Conservation (phyloP, 352 stramenopile genomes). For the Thalassiosira ordinaria region DNA sequence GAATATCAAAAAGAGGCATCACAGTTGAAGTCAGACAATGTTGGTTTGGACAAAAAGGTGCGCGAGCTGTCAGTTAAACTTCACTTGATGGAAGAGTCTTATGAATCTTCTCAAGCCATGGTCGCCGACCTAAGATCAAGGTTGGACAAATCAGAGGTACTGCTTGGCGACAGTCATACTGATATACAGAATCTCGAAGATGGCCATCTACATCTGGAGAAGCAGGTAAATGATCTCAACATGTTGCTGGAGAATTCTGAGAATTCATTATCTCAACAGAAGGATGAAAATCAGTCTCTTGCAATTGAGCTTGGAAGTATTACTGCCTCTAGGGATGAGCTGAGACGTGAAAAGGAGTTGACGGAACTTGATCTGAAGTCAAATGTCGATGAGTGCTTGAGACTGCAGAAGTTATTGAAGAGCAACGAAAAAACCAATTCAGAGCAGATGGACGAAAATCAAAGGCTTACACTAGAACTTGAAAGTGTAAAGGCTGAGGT, state of each 20-base stretch:
- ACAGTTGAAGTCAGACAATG: neutral
- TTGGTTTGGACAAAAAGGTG: neutral
- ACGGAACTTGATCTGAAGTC: conserved; percentile 3
- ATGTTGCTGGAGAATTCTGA: conserved; percentile 16
- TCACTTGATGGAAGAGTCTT: neutral
- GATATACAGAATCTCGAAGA: conserved; percentile 19
- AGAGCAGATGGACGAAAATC: too few relatives aligned
- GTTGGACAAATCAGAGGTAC: conserved; percentile 22
- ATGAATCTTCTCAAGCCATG: neutral
- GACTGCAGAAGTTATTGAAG: neutral
- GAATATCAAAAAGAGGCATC: neutral
- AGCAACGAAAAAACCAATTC: neutral
- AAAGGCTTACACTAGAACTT: too few relatives aligned
- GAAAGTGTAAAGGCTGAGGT: neutral
- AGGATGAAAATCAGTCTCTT: conserved; percentile 9
- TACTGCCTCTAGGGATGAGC: conserved; percentile 3
- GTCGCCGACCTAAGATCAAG: conserved; percentile 21
- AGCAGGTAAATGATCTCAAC: conserved; percentile 28
- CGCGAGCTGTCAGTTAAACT: neutral
- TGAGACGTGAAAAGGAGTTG: conserved; percentile 8
- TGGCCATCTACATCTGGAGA: conserved; percentile 11
- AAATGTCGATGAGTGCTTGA: conserved; percentile 15
- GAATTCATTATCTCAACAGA: neutral
- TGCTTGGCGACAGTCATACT: conserved; percentile 25
- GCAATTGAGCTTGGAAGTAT: conserved; percentile 3